Evolutionary conservation across 2,329 filamentous ascomycete species (phyloP), one percentile per base, ranked within the genome.

Genomic region (Epichloe sibirici): DNA sequence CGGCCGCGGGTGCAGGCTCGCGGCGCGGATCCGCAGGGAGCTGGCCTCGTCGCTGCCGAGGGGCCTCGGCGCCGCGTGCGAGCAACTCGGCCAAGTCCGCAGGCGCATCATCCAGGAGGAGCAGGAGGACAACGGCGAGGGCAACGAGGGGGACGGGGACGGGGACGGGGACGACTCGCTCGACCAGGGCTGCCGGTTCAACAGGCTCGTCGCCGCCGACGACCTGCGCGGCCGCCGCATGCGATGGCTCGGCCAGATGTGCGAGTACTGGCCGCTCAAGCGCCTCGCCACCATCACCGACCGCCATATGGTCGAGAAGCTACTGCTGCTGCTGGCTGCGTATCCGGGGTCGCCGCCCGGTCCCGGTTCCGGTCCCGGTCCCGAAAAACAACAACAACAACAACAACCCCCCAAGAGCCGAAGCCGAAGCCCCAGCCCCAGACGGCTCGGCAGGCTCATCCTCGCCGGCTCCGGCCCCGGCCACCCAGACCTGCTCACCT

Each of bases 201-300:
- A 98, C 67, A 82, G 79, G 55, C 74, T 98, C 4, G 78, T 97
- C 6, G 11, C 17, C 2, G 5, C 31, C 17, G 37, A 13, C 7
- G n/a, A 17, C 62, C 71, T 79, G 1, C 89, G 89, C 64, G 90
- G 80, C 23, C 77, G 91, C 55, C 79, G 93, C 49, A 90, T 95
- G 75, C 81, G 93, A 53, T 98, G 93, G 93, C 75, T 98, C 1
- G 82, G 86, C 21, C 93, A 98, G 66, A 89, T 98, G 50, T 98
- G 93, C 75, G 93, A 98, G 72, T 98, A 98, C 70, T 98, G 93
- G 93, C 90, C 93, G 1, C 75, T 98, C 28, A 83, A 83, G 57
- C 81, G 87, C 17, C 78, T 98, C 1, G 89, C 90, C 7, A 76
- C 78, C 42, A 85, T 97, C 57, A 85, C 79, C 3, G 88, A 95